Conservation (phyloP, 805 yeast species). For the Metschnikowia colocasiae region DNA sequence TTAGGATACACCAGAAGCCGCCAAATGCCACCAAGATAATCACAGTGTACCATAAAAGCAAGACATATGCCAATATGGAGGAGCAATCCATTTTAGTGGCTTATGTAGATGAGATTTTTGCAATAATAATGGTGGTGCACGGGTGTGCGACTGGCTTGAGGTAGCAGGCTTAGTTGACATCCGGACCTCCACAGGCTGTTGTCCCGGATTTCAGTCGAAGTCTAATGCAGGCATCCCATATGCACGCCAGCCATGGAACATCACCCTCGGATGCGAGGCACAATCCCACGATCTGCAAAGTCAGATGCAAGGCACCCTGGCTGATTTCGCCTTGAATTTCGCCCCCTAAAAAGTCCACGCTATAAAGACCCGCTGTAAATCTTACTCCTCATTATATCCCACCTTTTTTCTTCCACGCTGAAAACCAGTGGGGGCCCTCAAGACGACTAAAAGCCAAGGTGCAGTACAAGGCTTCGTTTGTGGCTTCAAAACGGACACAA, state of each 20-base stretch:
- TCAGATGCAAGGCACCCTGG: too few relatives aligned
- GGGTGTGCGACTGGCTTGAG: slow-evolving; percentile 1
- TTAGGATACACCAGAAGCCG: slow-evolving; percentile 39
- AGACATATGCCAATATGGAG: slow-evolving; percentile 15
- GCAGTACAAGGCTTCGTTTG: not conserved
- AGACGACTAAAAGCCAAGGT: not conserved
- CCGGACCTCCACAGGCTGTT: not conserved
- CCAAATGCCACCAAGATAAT: slow-evolving; percentile 34
- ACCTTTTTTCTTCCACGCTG: not conserved
- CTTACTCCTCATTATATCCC: not conserved
- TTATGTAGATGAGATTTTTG: not conserved
- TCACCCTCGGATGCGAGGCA: too few relatives aligned
- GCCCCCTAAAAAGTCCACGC: not conserved
- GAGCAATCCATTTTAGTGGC: slow-evolving; percentile 2
- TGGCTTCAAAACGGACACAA: not conserved
- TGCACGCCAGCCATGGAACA: too few relatives aligned
- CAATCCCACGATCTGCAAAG: too few relatives aligned
- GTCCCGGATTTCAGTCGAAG: not conserved
- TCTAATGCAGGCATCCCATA: too few relatives aligned
- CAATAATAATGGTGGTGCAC: not conserved
- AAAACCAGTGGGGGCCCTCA: not conserved
- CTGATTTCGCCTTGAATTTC: not conserved
- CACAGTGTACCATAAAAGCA: slow-evolving; percentile 38
- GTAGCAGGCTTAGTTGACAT: not conserved
- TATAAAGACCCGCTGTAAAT: not conserved